Base-by-base conservation (phyloP, 2,329 filamentous ascomycete species). In the Exophiala oligosperma region DNA sequence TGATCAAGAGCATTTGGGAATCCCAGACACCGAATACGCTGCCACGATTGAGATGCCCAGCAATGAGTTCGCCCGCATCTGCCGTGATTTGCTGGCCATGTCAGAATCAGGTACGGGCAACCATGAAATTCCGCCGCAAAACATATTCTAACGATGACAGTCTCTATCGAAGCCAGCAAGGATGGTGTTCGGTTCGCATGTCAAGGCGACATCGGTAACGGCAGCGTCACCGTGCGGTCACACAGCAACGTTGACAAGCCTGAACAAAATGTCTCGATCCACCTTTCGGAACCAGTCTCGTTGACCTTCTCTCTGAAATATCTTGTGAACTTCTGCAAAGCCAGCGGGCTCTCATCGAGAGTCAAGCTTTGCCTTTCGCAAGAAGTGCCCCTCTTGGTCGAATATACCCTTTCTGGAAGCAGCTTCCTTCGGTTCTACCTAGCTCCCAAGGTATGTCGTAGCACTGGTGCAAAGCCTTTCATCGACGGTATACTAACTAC, bases 251-350 rank as follows among this genome's bases (percentile, higher is more conserved):
- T 97, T 65, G 93, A 97, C 41, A 96, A 97, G 81, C 88, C 91
- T 49, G 85, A 90, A 8, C 81, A 88, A 72, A 90, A 92, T 71
- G 89, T 97, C 69, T 84, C 91, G 65, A 97, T 99, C 74, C 86
- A 92, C 72, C 86, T 99, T 62, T 89, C 86, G 40, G 95, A 99
- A 80, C 91, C 94, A 52, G 94, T 99, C 61, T 84, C 90, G 37
- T 84, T 99, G 64, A 97, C 93, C 50, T 99, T 99, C 81, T 97
- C 94, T 35, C 89, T 99, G 70, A 99, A 99, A 81, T 99, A 99
- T 79, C 88, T 99, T 2, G 91, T 96, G 83, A 97, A 97, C 84
- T 99, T 99, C 81, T 97, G 94, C 89, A 99, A 99, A 81, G 95
- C 95, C 35, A 89, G 91, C 64, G 87, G 86, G 53, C 81, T 99